Evolutionary conservation across 768 basidiomycete genomes (phyloP).

Genomic region (Rhodotorula paludigena): DNA sequence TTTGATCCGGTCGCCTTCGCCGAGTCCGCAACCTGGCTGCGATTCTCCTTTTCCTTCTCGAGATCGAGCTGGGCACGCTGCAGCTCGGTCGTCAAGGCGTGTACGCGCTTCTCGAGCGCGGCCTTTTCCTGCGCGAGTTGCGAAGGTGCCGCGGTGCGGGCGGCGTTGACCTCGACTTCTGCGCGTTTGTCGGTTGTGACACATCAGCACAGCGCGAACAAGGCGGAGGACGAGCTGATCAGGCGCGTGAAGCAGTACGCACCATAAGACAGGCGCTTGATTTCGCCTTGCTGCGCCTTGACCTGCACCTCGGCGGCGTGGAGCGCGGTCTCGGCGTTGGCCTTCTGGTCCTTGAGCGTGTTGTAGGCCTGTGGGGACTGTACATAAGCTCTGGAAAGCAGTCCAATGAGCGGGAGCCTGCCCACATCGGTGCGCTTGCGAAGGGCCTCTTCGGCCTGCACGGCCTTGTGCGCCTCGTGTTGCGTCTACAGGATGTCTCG

Average conservation of each 20-base stretch:
- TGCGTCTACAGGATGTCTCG: not conserved
- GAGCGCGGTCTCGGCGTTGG: constrained; percentile 21
- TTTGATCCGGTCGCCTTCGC: not conserved
- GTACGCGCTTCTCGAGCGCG: constrained; percentile 19
- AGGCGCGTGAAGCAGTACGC: not conserved
- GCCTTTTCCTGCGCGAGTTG: constrained; percentile 20
- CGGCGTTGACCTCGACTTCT: constrained; percentile 21
- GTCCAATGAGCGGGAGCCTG: too few relatives aligned
- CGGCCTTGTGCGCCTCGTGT: constrained; percentile 7
- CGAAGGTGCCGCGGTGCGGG: constrained; percentile 1
- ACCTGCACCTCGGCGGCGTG: not conserved
- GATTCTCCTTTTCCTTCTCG: constrained; percentile 20
- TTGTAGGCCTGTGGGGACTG: constrained; percentile 10
- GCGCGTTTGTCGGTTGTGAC: not conserved
- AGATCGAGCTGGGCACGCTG: constrained; percentile 8
- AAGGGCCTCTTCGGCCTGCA: constrained; percentile 14
- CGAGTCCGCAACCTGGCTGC: not conserved
- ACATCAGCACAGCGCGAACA: not conserved
- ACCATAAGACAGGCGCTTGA: constrained; percentile 22
- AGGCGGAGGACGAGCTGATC: too few relatives aligned
- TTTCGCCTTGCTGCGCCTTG: constrained; percentile 12
- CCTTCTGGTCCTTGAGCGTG: constrained; percentile 22
- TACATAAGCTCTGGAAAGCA: not conserved
- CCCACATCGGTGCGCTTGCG: constrained; percentile 15
- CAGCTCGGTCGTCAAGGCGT: constrained; percentile 20